These are phyloP conservation scores for Fomitopsis serialis DNA, from an alignment of 768 basidiomycete species.

Conservation along the genomic window DNA sequence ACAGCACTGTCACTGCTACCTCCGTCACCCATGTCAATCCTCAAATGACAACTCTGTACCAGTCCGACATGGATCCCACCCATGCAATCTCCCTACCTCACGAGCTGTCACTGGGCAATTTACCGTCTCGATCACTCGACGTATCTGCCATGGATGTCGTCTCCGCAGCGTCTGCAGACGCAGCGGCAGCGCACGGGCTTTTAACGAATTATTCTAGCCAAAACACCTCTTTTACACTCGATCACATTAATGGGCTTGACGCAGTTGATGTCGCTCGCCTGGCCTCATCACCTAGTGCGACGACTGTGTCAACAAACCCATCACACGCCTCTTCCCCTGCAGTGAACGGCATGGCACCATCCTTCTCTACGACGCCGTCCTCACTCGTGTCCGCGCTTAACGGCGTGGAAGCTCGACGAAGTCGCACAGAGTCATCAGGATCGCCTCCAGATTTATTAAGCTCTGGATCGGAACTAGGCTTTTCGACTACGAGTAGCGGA, in stretches of 20 bases:
- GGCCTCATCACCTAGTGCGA: constrained; percentile 27
- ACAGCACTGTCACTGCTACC: constrained; percentile 15
- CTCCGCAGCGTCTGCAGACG: constrained; percentile 11
- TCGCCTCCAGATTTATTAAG: constrained; percentile 23
- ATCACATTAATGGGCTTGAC: constrained; percentile 28
- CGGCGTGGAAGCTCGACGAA: constrained; percentile 19
- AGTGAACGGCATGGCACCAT: constrained; percentile 23
- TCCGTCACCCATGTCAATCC: constrained; percentile 16
- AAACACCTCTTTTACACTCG: constrained; percentile 29
- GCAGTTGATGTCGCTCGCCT: constrained; percentile 23
- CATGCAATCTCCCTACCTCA: constrained; percentile 15
- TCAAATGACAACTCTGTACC: constrained; percentile 16
- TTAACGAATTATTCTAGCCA: constrained; percentile 36
- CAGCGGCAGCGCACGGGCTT: constrained; percentile 30
- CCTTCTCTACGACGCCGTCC: constrained; percentile 24
- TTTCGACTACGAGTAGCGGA: constrained; percentile 21
- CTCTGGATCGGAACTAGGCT: constrained; percentile 21
- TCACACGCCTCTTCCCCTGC: constrained; percentile 30
- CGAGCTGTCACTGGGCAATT: constrained; percentile 16
- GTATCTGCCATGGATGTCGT: constrained; percentile 20
- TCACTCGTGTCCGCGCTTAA: constrained; percentile 32
- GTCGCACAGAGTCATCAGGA: constrained; percentile 28
- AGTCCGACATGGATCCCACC: constrained; percentile 17
- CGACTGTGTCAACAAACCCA: constrained; percentile 25
- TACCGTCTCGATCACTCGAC: constrained; percentile 10